A percentile compares a stretch with the other conserved stretches of the same genome.
Evolutionary conservation across 225 moss, liverwort and hornwort species (phyloP).

Genomic region (Marchantia polymorpha): DNA sequence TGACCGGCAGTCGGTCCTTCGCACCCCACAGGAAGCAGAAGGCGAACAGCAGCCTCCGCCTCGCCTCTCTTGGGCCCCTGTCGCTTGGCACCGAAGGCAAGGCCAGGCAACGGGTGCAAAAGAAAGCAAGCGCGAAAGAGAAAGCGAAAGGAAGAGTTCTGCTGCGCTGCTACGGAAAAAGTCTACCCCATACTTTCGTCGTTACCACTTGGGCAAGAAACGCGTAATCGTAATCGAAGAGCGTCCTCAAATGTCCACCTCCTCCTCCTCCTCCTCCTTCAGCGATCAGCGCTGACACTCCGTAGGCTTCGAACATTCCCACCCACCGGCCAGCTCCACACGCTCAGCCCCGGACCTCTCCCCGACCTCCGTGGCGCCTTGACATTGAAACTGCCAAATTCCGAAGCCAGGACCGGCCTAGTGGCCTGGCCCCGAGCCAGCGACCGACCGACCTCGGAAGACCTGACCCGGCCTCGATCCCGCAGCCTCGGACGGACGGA

Average conservation of each 20-base stretch:
- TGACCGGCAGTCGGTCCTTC: not conserved
- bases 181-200: slow-evolving; percentile 14
- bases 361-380: not conserved
- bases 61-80: not conserved
- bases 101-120: not conserved
- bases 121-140: not conserved
- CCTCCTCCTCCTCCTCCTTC: too few species aligned
- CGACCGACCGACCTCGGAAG: not conserved
- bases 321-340: not conserved
- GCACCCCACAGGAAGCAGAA: too few species aligned
- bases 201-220: slow-evolving; percentile 1
- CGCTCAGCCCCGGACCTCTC: not conserved
- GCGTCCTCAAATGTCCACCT: too few species aligned
- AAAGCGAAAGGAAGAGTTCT: not conserved
- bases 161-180: slow-evolving; percentile 11
- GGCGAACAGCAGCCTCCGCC: not conserved
- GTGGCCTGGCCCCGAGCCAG: not conserved
- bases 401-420: not conserved
- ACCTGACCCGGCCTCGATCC: not conserved
- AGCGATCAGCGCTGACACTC: not conserved
- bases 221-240: slow-evolving; percentile 10
- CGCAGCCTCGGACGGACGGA: not conserved
- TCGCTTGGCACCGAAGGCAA: not conserved
- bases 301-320: not conserved
- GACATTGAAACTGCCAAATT: not conserved